Base-by-base conservation (phyloP, 495 filamentous ascomycete genomes). In the Extremus antarcticus region DNA sequence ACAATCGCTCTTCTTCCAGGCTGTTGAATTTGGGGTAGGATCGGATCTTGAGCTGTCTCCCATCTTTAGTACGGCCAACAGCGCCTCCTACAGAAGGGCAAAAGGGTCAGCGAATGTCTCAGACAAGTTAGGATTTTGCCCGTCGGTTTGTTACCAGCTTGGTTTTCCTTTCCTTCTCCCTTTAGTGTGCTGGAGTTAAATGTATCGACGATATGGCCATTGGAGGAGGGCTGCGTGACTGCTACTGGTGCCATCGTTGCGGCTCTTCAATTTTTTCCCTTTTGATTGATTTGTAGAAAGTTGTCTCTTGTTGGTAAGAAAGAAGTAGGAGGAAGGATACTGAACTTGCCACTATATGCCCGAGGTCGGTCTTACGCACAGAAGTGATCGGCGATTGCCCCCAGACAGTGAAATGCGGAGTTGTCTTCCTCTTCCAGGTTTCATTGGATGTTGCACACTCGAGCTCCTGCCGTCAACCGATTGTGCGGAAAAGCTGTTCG, bases 1-100 rank as follows among this genome's bases (percentile, higher is more conserved):
- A 85, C 55, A 81, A 63, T 19, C 85, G 76, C 64, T 86, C 76
- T 39, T 78, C 78, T 40, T 80, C 73, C 1, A 74, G 68, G 32
- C 74, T 76, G 9, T 76, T 71, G 60, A 84, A 83, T 45, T 75
- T 77, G 25, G 83, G 83, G 39, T 67, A 67, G 39, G 55, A 56
- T 9, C 63, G 55, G 21, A 69, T 56, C 61, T 66, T 67, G 19
- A 69, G 56, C 29, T 55, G 50, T 32, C 60, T 60, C 16, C 67
- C 67, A n/a, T 51, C 58, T 22, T 55, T 64, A 2, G 64, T 67
- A 21, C 55, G 53, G 8, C 67, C 67, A 48, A 66, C 50, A 4
- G 65, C 67, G 13, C 63, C 65, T 2, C 13, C 9, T 23, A 3
- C n/a, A n/a, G n/a, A n/a, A n/a, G n/a, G n/a, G n/a, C n/a, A n/a